Base-by-base conservation (phyloP, 345 rosid species). In the Punica granatum region DNA sequence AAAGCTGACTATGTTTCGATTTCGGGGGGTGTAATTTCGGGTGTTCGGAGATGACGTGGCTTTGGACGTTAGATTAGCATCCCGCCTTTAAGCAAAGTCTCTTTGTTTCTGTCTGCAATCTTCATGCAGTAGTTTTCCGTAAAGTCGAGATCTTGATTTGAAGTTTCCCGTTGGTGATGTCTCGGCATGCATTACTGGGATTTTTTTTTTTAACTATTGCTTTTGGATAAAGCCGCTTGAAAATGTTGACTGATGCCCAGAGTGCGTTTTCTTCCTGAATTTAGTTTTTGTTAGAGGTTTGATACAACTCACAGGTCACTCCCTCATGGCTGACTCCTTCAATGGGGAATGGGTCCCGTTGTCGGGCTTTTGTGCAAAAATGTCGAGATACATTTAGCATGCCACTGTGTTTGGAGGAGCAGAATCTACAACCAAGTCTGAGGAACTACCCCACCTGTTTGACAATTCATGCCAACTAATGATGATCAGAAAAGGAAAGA, bases 311-410 rank as follows among this genome's bases (percentile, higher is more conserved):
- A 56, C 13, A 28, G 12, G 61, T 37, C 41, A 4, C 61, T 56
- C 19, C 25, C 61, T 56, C 32, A 56, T 56, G 30, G 32, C 19
- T 56, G 61, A 26, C 34, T 56, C 61, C 61, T 56, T 56, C 61
- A 26, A 4, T 56, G 34, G 33, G 61, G 61, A 11, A 7, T 13
- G 61, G 34, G 61, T 26, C 34, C 34, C 34, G 19, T 12, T 56
- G 61, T 30, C 33, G 34, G 30, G 7, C 6, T 4, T 8, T 56
- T 28, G 61, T 56, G 61, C 19, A 26, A 30, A 56, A 3, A 30
- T 56, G 19, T 25, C 30, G 61, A 33, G 61, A 56, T 56, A 30
- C 33, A 56, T 30, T 56, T 56, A 30, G 61, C 34, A 25, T 56
- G 34, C 1, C 61, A 26, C 11, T 18, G 28, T 21, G 3, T 49